Conservation (phyloP, 805 yeast species). For the Blastobotrys attinorum region DNA sequence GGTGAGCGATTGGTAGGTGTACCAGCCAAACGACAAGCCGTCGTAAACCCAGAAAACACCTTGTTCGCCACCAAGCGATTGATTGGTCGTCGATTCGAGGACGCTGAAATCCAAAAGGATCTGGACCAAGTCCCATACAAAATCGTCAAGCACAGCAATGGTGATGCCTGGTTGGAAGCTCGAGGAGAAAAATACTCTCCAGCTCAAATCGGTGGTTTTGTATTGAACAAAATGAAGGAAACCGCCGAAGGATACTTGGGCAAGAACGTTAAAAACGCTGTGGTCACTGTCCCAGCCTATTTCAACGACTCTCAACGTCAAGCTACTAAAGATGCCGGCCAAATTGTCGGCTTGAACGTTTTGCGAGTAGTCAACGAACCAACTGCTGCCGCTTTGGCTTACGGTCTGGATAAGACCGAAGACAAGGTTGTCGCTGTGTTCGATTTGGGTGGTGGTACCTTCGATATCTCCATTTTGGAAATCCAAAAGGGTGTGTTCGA, state of each 20-base stretch:
- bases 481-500: conserved; percentile 97
- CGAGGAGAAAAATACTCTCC: conserved; percentile 86
- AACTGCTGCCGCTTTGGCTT: conserved; percentile 96
- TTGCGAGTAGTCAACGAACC: conserved; percentile 88
- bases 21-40: conserved; percentile 94
- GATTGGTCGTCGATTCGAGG: conserved; percentile 89
- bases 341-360: conserved; percentile 88
- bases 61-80: conserved; percentile 91
- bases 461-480: conserved; percentile 93
- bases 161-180: conserved; percentile 95
- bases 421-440: conserved; percentile 88
- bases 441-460: conserved; percentile 98
- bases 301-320: conserved; percentile 89
- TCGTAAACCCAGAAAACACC: conserved; percentile 89
- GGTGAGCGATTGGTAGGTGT: conserved; percentile 90
- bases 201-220: conserved; percentile 90
- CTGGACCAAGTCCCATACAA: conserved; percentile 81
- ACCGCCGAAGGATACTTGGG: conserved; percentile 91
- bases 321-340: conserved; percentile 96
- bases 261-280: conserved; percentile 81
- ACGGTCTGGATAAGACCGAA: conserved; percentile 74
- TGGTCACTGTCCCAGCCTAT: conserved; percentile 85
- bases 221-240: conserved; percentile 95
- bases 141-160: conserved; percentile 82
- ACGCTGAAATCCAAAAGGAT: conserved; percentile 85